Evolutionary conservation across 1,284 basidiomycete genomes (phyloP).

Genomic region (Moesziomyces sp.): DNA sequence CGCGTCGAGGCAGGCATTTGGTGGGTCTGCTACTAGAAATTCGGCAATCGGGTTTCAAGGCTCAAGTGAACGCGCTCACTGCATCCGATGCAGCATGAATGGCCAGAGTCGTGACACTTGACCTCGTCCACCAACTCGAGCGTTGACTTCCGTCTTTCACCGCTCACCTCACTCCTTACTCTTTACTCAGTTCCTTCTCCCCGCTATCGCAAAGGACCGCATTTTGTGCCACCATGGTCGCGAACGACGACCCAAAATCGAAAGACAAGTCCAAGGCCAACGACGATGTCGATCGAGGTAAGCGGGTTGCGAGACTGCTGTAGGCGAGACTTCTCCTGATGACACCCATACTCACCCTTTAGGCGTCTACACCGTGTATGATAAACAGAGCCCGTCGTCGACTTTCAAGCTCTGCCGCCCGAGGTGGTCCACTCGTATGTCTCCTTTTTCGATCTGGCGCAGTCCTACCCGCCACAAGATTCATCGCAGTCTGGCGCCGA

Average conservation of each 20-base stretch:
- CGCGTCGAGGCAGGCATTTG: no score
- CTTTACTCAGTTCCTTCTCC: background rate
- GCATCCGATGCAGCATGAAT: background rate
- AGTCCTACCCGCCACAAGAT: slow-evolving; percentile 50
- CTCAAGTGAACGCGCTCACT: background rate
- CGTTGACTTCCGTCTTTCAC: background rate
- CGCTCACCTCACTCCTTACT: background rate
- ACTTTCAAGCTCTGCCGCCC: slow-evolving; percentile 51
- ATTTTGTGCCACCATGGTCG: slow-evolving; percentile 10
- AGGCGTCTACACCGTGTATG: background rate
- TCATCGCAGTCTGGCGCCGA: slow-evolving; percentile 12
- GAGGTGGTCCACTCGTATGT: slow-evolving; percentile 54
- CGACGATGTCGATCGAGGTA: slow-evolving; percentile 37
- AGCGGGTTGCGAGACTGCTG: background rate
- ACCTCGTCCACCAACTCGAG: background rate
- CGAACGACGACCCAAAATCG: slow-evolving; percentile 25
- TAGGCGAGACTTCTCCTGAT: background rate
- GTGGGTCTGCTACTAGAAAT: background rate
- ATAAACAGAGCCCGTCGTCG: slow-evolving; percentile 41
- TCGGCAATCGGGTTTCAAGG: background rate
- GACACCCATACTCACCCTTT: background rate
- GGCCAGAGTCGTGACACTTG: background rate
- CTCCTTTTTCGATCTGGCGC: slow-evolving; percentile 54
- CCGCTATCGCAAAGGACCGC: background rate
- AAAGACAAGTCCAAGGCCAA: slow-evolving; percentile 31